Conservation (phyloP, 23 red algal genomes). For the Gracilaria gracilis region DNA sequence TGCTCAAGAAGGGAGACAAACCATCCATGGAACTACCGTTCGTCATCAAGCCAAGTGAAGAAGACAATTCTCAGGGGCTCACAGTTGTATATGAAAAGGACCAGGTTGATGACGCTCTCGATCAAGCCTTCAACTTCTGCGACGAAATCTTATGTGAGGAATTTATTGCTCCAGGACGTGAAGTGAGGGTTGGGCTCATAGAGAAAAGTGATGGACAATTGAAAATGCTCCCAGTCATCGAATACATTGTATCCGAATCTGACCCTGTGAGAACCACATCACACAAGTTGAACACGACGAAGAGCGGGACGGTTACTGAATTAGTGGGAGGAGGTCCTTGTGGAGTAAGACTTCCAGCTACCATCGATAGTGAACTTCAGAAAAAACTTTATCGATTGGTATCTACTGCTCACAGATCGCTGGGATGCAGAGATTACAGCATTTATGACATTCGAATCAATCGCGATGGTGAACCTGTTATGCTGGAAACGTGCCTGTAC, state of each 20-base stretch:
- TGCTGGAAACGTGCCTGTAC: conserved; percentile 78
- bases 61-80: conserved; percentile 78
- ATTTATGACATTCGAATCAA: conserved; percentile 78
- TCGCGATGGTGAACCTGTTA: conserved; percentile 52
- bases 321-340: conserved; percentile 18
- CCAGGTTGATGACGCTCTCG: conserved; percentile 7
- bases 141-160: conserved; percentile 72
- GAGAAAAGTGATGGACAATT: conserved; percentile 49
- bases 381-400: conserved; percentile 44
- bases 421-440: conserved; percentile 80
- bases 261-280: conserved; percentile 40
- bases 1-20: conserved; percentile 39
- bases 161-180: conserved; percentile 64
- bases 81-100: conserved; percentile 33
- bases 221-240: conserved; percentile 72
- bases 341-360: conserved; percentile 27
- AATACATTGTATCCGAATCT: conserved; percentile 65
- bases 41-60: conserved; percentile 73
- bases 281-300: conserved; percentile 47
- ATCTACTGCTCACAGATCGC: conserved; percentile 43
- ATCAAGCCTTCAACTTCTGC: conserved; percentile 65
- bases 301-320: background rate
- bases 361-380: conserved; percentile 45
- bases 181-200: conserved; percentile 59
- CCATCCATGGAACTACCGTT: conserved; percentile 45